These are phyloP conservation scores for Haematococcus sp. DNA, from an alignment of 139 green algal species.

Conservation along the genomic window DNA sequence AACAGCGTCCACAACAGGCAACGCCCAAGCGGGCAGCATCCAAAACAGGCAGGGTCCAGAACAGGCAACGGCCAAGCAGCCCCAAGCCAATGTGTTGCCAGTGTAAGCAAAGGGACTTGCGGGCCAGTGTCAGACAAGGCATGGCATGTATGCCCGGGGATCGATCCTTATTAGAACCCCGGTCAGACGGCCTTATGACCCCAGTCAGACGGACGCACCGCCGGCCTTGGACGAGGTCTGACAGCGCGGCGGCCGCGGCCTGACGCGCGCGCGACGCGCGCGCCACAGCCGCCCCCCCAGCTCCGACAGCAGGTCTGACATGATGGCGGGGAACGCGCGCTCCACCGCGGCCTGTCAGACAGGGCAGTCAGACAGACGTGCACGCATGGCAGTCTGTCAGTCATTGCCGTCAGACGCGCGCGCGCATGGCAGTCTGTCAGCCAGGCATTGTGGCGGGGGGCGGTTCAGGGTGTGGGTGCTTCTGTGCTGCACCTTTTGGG, in stretches of 20 bases:
- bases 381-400: not conserved
- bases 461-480: too few species aligned
- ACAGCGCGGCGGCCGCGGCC: conserved; percentile 58
- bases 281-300: conserved; percentile 82
- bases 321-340: conserved; percentile 65
- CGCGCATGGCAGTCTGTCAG: too few species aligned
- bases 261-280: conserved; percentile 80
- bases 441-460: too few species aligned
- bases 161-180: too few species aligned
- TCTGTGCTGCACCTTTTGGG: too few species aligned
- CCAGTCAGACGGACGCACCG: conserved; percentile 13
- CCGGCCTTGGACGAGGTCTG: conserved; percentile 77
- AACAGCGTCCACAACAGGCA: conserved; percentile 26
- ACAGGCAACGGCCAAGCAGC: not conserved
- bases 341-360: conserved; percentile 14
- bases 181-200: too few species aligned
- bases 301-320: conserved; percentile 64
- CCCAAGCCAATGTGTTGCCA: too few species aligned
- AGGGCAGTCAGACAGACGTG: not conserved
- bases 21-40: not conserved
- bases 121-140: too few species aligned
- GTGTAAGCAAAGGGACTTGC: too few species aligned
- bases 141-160: too few species aligned
- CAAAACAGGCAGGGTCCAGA: not conserved
- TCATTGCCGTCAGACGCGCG: too few species aligned